These are phyloP conservation scores for Aspergillus fructus DNA, from an alignment of 2,329 filamentous ascomycete species.

Conservation along the genomic window DNA sequence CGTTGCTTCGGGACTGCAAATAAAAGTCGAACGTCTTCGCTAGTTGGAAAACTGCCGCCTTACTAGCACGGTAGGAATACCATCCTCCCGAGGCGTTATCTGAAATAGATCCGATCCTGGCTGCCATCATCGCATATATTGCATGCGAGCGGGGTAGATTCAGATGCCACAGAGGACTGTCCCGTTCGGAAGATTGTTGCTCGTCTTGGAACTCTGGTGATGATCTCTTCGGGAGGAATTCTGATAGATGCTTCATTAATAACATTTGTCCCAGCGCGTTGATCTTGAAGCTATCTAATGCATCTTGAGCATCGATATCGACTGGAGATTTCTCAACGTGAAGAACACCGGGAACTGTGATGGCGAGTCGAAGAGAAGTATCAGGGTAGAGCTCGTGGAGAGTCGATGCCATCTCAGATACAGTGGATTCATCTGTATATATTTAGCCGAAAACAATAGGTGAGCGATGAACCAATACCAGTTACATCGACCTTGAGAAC, in stretches of 20 bases:
- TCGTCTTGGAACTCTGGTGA: constrained; percentile 36
- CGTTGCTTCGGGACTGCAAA: constrained; percentile 56
- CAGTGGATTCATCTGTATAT: constrained; percentile 59
- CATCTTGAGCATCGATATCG: constrained; percentile 61
- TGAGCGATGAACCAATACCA: constrained; percentile 39
- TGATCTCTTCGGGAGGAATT: constrained; percentile 64
- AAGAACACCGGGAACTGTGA: constrained; percentile 70
- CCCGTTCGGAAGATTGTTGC: neutral
- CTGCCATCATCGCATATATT: constrained; percentile 73
- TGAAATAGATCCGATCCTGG: constrained; percentile 70
- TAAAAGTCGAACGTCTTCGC: constrained; percentile 71
- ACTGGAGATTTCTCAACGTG: constrained; percentile 69
- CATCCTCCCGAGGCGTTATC: constrained; percentile 76
- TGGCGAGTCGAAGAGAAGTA: constrained; percentile 64
- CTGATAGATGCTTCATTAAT: constrained; percentile 72
- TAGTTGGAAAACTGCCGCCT: constrained; percentile 70
- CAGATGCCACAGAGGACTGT: constrained; percentile 37
- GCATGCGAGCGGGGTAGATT: constrained; percentile 46
- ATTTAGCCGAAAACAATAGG: neutral
- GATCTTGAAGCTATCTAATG: constrained; percentile 68
- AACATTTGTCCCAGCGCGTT: constrained; percentile 75
- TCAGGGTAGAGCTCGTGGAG: constrained; percentile 56
- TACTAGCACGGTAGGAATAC: constrained; percentile 78
- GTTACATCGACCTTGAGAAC: constrained; percentile 58
- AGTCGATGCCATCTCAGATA: constrained; percentile 56